Conservation (phyloP, 768 basidiomycete species). For the Pleurotus pulmonarius region DNA sequence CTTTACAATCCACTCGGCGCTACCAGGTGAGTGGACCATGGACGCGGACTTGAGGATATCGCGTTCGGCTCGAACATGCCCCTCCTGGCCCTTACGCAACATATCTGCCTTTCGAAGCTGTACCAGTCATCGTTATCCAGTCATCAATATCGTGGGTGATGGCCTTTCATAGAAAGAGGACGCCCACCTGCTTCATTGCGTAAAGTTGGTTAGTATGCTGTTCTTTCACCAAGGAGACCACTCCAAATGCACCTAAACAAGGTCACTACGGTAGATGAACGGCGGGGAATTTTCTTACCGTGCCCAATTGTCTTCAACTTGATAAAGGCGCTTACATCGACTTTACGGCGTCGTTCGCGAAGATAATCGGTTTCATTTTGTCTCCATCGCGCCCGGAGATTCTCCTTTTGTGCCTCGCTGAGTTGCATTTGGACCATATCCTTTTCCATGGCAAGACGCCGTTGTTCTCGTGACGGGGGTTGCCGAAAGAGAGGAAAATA, state of each 20-base stretch:
- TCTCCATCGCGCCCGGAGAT: slow-evolving; percentile 70
- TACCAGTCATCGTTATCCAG: slow-evolving; percentile 9
- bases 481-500: slow-evolving; percentile 86
- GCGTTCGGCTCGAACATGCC: slow-evolving; percentile 93
- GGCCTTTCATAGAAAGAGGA: slow-evolving; percentile 9
- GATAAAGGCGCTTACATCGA: slow-evolving; percentile 81
- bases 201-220: slow-evolving; percentile 74
- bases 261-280: slow-evolving; percentile 4
- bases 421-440: slow-evolving; percentile 79
- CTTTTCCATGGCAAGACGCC: slow-evolving; percentile 81
- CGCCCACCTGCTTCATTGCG: slow-evolving; percentile 91
- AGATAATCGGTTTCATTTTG: slow-evolving; percentile 90
- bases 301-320: slow-evolving; percentile 94
- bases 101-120: slow-evolving; percentile 87
- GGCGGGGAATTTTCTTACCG: slow-evolving; percentile 43
- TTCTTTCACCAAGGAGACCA: slow-evolving; percentile 90
- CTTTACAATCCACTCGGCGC: slow-evolving; percentile 92
- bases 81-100: slow-evolving; percentile 96
- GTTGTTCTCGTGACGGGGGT: slow-evolving; percentile 80
- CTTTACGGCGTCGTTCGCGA: slow-evolving; percentile 77
- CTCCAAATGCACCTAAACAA: slow-evolving; percentile 80
- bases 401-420: slow-evolving; percentile 64
- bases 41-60: slow-evolving; percentile 92
- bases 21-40: slow-evolving; percentile 65
- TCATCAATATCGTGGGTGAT: neutral